These are phyloP conservation scores for Kockovaella imperatae DNA, from an alignment of 768 basidiomycete species.

Conservation along the genomic window DNA sequence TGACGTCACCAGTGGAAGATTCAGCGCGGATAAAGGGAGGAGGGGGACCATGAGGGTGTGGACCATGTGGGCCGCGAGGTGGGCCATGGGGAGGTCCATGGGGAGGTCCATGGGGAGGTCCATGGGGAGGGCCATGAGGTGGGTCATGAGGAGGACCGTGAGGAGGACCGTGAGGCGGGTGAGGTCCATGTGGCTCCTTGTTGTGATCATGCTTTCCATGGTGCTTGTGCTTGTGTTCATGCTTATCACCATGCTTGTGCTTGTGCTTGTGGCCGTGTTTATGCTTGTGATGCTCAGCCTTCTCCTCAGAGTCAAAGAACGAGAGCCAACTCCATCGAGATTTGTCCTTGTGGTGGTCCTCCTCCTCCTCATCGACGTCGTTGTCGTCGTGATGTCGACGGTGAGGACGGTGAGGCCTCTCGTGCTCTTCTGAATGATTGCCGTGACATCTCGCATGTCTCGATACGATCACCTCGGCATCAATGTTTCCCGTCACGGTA, in stretches of 20 bases:
- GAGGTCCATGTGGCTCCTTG: slow-evolving; percentile 1
- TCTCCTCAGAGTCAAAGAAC: neutral
- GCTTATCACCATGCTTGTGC: too few species aligned
- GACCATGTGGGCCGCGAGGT: neutral
- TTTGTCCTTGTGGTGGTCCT: too few species aligned
- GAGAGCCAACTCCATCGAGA: too few species aligned
- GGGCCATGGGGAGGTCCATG: neutral
- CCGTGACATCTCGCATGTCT: slow-evolving; percentile 11
- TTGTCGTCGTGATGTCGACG: too few species aligned
- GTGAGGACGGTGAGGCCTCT: neutral
- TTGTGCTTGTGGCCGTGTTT: slow-evolving; percentile 1
- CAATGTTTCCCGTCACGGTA: slow-evolving; percentile 29
- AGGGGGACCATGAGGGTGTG: slow-evolving; percentile 9
- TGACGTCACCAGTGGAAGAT: slow-evolving; percentile 19
- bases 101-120: neutral
- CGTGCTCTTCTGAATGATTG: slow-evolving; percentile 3
- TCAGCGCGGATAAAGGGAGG: slow-evolving; percentile 23
- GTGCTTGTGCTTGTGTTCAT: slow-evolving; percentile 1
- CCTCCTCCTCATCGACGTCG: too few species aligned
- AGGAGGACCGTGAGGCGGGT: too few species aligned
- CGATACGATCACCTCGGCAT: slow-evolving; percentile 17
- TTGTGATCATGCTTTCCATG: slow-evolving; percentile 11
- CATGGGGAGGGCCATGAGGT: slow-evolving; percentile 1
- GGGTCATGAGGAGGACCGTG: neutral
- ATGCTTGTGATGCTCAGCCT: slow-evolving; percentile 2